Base-by-base conservation (phyloP, 2,329 filamentous ascomycete genomes). In the Colletotrichum euphorbiae region DNA sequence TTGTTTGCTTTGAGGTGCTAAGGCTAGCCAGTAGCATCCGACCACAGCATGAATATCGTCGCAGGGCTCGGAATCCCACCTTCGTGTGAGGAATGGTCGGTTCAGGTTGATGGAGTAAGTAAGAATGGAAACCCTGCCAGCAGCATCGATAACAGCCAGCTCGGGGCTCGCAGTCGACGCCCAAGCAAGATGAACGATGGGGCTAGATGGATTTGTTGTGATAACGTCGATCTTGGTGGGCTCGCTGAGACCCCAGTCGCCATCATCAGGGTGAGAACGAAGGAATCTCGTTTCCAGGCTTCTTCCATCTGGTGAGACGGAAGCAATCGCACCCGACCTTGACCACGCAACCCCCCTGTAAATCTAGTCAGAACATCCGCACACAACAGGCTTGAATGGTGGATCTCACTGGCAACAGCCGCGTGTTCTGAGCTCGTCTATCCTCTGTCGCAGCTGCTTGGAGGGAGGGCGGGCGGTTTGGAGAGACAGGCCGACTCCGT, bases 261-360 rank as follows among this genome's bases (percentile, higher is more conserved):
- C 93, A 78, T 91, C 87, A 12, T 89, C 84, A 1, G 89, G 85
- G 71, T 90, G 85, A 74, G 91, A 90, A 38, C 88, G 86, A 57
- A 97, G 84, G 75, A 93, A 90, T 67, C 90, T 89, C 51, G 97
- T 84, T 75, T 92, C 89, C 59, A 98, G 82, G 13, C 84, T 85
- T 54, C 86, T 85, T 31, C 92, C 91, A 78, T 94, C 91, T 15
- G 87, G 81, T 19, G 90, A 87, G 72, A 98, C 91, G 61, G 90
- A 91, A 31, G 94, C 94, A 72, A 98, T 93, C 68, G 91, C 93
- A 48, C 95, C 95, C 69, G 89, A 87, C 74, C 90, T 94, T 11
- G 95, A 97, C 94, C 95, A 98, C 33, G 92, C 90, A 61, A 98
- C 87, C 71, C 89, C 89, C 76, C 94, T 97, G 21, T 15, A 13